phyloP scores from a whole-genome alignment of 768 basidiomycete genomes.

The Boletus sp. region DNA sequence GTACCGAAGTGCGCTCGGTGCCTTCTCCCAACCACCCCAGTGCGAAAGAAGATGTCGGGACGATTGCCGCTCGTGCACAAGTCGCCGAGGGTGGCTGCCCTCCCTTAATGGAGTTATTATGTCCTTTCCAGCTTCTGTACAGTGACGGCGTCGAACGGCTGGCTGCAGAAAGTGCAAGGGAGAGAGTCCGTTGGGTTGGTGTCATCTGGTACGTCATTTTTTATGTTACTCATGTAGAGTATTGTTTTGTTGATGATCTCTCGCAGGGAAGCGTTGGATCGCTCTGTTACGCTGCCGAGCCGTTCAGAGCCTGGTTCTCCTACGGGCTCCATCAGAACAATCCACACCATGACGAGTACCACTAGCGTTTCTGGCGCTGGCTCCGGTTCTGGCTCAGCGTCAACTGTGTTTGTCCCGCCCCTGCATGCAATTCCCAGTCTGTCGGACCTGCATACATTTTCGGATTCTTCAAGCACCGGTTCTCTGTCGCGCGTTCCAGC shows the following conservation, averaged over 20 bases:
- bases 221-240: background rate
- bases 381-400: conserved; percentile 55
- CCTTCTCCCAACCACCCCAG: conserved; percentile 79
- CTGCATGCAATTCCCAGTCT: conserved; percentile 69
- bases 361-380: conserved; percentile 34
- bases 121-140: conserved; percentile 91
- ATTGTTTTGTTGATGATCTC: background rate
- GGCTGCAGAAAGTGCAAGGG: conserved; percentile 83
- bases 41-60: conserved; percentile 84
- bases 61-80: conserved; percentile 71
- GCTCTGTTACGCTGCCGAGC: conserved; percentile 51
- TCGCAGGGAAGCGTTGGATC: conserved; percentile 75
- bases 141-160: conserved; percentile 86
- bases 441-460: conserved; percentile 55
- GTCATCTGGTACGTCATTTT: conserved; percentile 67
- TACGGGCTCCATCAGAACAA: conserved; percentile 65
- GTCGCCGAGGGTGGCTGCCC: conserved; percentile 40
- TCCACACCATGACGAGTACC: conserved; percentile 52
- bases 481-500: conserved; percentile 45
- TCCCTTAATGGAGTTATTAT: conserved; percentile 67
- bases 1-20: conserved; percentile 80
- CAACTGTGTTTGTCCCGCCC: conserved; percentile 77
- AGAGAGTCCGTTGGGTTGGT: conserved; percentile 89
- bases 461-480: conserved; percentile 39
- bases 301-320: conserved; percentile 46